Percentiles rank a stretch among this genome's conserved stretches.
These are phyloP conservation scores for Gaertneriomyces sp. DNA, from an alignment of 192 early-diverging fungal species.

Conservation along the genomic window DNA sequence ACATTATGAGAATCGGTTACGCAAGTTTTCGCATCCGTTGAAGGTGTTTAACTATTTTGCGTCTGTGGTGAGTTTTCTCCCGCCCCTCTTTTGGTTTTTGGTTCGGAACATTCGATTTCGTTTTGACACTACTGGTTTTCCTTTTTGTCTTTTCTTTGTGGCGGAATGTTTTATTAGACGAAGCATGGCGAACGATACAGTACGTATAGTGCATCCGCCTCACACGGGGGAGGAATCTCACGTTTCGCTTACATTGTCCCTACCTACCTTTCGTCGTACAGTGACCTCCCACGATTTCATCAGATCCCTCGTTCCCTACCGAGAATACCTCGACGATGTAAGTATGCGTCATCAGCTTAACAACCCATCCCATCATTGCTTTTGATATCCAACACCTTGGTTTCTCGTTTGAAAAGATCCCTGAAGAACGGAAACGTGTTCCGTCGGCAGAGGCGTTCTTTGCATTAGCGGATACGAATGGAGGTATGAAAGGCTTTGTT, in stretches of 20 bases:
- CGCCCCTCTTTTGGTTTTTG: not conserved
- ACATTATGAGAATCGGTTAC: conserved; percentile 27
- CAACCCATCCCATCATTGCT: too few species aligned
- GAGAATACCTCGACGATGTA: conserved; percentile 12
- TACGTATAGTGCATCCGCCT: too few species aligned
- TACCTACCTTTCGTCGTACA: too few species aligned
- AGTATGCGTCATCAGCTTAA: not conserved
- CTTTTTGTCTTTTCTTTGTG: not conserved
- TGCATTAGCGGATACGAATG: conserved; percentile 36
- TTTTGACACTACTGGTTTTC: not conserved
- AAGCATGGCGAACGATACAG: conserved; percentile 33
- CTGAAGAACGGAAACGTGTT: conserved; percentile 15
- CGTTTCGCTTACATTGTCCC: too few species aligned
- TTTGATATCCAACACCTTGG: too few species aligned
- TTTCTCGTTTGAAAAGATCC: too few species aligned
- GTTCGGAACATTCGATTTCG: too few species aligned
- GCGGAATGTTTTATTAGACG: conserved; percentile 10
- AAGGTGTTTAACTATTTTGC: conserved; percentile 46
- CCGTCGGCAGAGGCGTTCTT: conserved; percentile 38
- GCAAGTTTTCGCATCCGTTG: conserved; percentile 34
- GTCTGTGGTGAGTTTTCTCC: conserved; percentile 11
- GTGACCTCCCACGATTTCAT: conserved; percentile 45
- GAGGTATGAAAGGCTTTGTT: conserved; percentile 4
- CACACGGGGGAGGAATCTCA: too few species aligned
- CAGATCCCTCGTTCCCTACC: conserved; percentile 32